Conservation (phyloP, 2,329 filamentous ascomycete species). For the Colletotrichum costaricense region DNA sequence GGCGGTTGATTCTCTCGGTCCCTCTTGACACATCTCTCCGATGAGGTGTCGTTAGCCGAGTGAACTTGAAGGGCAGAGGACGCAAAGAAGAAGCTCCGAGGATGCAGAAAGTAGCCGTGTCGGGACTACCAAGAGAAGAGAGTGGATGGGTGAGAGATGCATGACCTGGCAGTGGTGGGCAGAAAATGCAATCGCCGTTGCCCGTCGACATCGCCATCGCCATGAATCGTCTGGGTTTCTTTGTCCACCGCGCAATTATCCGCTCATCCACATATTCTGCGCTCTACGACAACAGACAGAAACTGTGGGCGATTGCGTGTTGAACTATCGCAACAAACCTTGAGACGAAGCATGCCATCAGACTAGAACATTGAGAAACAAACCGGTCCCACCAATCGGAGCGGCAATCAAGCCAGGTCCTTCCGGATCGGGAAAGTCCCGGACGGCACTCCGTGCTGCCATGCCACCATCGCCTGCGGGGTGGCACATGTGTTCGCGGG, state of each 20-base stretch:
- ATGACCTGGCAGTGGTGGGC: background rate
- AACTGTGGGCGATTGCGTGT: background rate
- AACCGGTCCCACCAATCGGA: constrained; percentile 34
- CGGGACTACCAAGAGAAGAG: background rate
- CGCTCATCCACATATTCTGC: background rate
- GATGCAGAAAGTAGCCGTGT: background rate
- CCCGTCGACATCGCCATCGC: background rate
- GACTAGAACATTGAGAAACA: background rate
- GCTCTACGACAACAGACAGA: too few relatives aligned
- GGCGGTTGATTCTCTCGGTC: too few relatives aligned
- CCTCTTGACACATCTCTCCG: background rate
- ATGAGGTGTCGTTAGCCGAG: background rate
- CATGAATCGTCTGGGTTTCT: background rate
- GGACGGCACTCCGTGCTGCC: constrained; percentile 27
- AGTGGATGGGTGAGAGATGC: background rate
- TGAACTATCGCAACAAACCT: background rate
- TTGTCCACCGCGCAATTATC: background rate
- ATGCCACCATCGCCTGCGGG: constrained; percentile 7
- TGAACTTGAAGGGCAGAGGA: background rate
- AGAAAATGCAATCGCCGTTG: background rate
- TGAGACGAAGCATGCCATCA: background rate
- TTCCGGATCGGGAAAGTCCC: constrained; percentile 29
- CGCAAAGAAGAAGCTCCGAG: background rate
- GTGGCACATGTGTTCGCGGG: constrained; percentile 23
- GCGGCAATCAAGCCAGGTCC: background rate